Conservation (phyloP, 495 filamentous ascomycete genomes). For the Xylaria venustula region DNA sequence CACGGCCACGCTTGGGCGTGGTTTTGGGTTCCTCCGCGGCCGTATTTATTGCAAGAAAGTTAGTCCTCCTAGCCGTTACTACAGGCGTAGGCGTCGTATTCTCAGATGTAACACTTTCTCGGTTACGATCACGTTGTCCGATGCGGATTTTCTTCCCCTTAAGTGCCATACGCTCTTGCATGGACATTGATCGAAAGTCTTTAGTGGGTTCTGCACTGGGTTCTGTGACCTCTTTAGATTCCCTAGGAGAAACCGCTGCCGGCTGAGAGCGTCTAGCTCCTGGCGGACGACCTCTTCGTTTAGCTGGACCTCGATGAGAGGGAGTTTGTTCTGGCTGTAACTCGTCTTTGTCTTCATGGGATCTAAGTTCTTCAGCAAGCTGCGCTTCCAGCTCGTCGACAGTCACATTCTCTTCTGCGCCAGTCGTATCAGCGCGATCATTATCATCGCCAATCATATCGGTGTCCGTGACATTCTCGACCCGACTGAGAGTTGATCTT, state of each 20-base stretch:
- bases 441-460: conserved; percentile 7
- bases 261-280: conserved; percentile 3
- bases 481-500: conserved; percentile 21
- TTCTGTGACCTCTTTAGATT: not conserved
- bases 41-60: not conserved
- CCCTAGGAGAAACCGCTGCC: not conserved
- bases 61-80: conserved; percentile 1
- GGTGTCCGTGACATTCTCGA: conserved; percentile 16
- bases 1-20: conserved; percentile 17
- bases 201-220: conserved; percentile 14
- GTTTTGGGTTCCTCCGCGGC: conserved; percentile 9
- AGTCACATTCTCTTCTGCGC: conserved; percentile 14
- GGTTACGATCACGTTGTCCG: conserved; percentile 22
- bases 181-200: conserved; percentile 36
- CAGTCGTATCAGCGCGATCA: not conserved
- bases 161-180: conserved; percentile 45
- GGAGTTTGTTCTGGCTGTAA: conserved; percentile 8
- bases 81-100: conserved; percentile 15
- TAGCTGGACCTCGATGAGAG: not conserved
- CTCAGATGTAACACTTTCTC: conserved; percentile 14
- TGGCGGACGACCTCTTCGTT: conserved; percentile 9
- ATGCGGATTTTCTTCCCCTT: conserved; percentile 47
- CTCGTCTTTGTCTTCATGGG: conserved; percentile 1
- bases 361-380: conserved; percentile 19
- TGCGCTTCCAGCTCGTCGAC: conserved; percentile 29